phyloP scores from a whole-genome alignment of 2,329 filamentous ascomycete species.

The Mariannaea elegans region DNA sequence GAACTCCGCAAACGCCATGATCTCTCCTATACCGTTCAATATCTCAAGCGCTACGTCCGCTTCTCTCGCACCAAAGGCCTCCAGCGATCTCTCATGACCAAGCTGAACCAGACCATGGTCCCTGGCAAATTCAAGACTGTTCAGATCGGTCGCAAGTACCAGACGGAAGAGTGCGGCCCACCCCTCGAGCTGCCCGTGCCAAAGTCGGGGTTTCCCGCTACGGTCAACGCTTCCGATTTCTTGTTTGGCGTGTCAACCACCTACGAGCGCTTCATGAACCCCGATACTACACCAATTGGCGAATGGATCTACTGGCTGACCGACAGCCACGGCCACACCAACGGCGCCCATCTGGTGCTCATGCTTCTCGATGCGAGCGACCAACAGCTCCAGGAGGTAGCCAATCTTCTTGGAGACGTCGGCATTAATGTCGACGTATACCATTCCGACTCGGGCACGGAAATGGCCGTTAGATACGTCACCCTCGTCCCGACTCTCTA shows the following conservation, averaged over 20 bases:
- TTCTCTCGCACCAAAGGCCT: conserved; percentile 59
- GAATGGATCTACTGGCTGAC: conserved; percentile 71
- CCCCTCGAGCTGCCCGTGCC: conserved; percentile 62
- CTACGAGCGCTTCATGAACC: conserved; percentile 62
- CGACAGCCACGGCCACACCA: conserved; percentile 62
- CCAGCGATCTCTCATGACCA: conserved; percentile 60
- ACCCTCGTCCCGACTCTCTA: conserved; percentile 64
- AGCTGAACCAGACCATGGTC: conserved; percentile 57
- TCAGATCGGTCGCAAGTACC: conserved; percentile 54
- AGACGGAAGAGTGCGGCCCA: conserved; percentile 54
- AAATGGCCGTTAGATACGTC: conserved; percentile 68
- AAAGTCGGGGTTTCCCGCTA: conserved; percentile 58
- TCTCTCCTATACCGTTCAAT: conserved; percentile 62
- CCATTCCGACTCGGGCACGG: conserved; percentile 60
- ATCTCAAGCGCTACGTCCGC: conserved; percentile 64
- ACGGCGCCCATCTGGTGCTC: conserved; percentile 65
- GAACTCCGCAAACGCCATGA: conserved; percentile 56
- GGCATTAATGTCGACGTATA: conserved; percentile 68
- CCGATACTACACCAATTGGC: conserved; percentile 60
- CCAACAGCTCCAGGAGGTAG: conserved; percentile 59
- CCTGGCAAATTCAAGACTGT: conserved; percentile 58
- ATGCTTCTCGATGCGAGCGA: conserved; percentile 63
- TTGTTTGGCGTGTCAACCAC: conserved; percentile 69
- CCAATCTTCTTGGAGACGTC: conserved; percentile 54
- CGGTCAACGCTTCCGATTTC: conserved; percentile 64